Evolutionary conservation across 2,329 filamentous ascomycete genomes (phyloP), one percentile per base, ranked within the genome.

Genomic region (Diplocarpon mali): DNA sequence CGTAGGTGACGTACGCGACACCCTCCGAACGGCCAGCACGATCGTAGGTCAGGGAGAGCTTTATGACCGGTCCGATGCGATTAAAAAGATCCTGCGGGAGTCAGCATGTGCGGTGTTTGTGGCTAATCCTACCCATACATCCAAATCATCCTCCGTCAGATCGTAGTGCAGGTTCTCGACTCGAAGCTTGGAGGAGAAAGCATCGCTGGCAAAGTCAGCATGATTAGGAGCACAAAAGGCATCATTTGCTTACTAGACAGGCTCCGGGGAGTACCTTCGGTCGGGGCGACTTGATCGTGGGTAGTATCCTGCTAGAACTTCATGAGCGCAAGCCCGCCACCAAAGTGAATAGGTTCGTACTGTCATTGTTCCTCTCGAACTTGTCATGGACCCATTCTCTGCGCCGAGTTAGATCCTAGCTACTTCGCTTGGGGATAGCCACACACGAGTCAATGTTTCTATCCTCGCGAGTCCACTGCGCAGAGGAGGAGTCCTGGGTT

Each of bases 301-400:
- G 45, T 24, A 24, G 20, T 3, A 24, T 24, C 49, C 54, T 30
- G 57, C 60, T 60, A 43, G 35, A 40, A 44, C 17, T 42, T 44
- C 40, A 50, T 58, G 47, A 58, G 54, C 50, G 45, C 37, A 46
- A 41, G 45, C 35, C 15, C 13, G 32, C 27, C 24, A 44, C 44
- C 29, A 30, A 30, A 40, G 16, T 17, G 35, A 38, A 36, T 17
- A 44, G 28, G 16, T 45, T 46, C 57, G 42, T 67, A 66, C 80
- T 73, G 63, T 81, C 75, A 59, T 86, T 85, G 64, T 92, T 24
- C 20, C 20, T 24, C 20, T 24, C 85, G 63, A 79, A 94, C 62
- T 80, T 85, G 68, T 94, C 86, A 64, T 95, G 89, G 56, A 95
- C 86, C 89, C 89, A 95, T 71, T 94, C 88, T 61, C 86, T 86